Conservation (phyloP, 192 early-diverging fungal genomes). For the Obelidium mucronatum region DNA sequence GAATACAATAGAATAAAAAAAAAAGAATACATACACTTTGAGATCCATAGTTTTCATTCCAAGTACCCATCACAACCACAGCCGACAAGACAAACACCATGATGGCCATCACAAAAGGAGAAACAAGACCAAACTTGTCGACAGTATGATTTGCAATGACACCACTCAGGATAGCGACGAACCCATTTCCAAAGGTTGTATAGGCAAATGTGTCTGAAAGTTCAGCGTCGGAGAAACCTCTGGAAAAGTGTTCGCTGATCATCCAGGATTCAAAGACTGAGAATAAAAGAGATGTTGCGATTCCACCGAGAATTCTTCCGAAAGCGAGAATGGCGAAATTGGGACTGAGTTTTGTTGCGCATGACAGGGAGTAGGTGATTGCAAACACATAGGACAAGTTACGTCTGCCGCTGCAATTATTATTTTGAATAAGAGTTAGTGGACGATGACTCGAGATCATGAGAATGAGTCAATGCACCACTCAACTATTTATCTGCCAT, state of each 20-base stretch:
- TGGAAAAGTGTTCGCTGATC: constrained; percentile 46
- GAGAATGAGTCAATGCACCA: constrained; percentile 6
- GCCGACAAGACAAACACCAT: constrained; percentile 56
- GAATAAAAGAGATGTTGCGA: constrained; percentile 56
- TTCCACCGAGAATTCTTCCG: constrained; percentile 56
- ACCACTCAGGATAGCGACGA: constrained; percentile 70
- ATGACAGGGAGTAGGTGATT: no score
- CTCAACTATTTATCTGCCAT: constrained; percentile 60
- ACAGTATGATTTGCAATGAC: constrained; percentile 70
- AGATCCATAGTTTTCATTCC: constrained; percentile 83
- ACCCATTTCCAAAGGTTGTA: constrained; percentile 72
- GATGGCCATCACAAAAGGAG: constrained; percentile 71
- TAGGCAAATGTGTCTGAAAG: constrained; percentile 70
- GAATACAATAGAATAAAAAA: no score
- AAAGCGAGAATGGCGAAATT: no score
- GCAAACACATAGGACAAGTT: no score
- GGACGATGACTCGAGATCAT: no score
- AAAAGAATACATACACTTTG: background rate
- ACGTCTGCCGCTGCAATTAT: no score
- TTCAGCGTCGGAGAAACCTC: constrained; percentile 56
- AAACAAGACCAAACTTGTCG: constrained; percentile 57
- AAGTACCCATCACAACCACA: constrained; percentile 57
- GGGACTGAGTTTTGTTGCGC: no score
- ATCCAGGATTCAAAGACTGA: constrained; percentile 63
- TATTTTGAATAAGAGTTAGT: no score